phyloP scores from a whole-genome alignment of 176 grass and related monocot genomes.

The Alloteropsis semialata region DNA sequence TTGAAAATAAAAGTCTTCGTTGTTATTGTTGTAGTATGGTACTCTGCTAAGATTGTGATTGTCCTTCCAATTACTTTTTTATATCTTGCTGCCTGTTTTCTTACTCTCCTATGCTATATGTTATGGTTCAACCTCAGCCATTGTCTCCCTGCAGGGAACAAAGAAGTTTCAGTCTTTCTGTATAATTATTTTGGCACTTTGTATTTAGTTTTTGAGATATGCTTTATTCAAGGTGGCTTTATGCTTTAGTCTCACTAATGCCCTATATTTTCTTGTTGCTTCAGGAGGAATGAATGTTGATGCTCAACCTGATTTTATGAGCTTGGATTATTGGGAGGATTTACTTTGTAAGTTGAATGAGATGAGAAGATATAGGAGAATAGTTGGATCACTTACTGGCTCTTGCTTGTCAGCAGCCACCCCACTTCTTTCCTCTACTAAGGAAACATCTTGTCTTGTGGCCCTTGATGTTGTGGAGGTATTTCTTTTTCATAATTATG shows the following conservation, averaged over 20 bases:
- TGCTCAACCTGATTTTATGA: slow-evolving; percentile 39
- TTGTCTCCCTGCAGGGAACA: background rate
- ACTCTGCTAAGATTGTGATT: background rate
- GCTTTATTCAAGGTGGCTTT: background rate
- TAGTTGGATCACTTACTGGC: slow-evolving; percentile 78
- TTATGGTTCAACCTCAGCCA: background rate
- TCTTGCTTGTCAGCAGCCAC: slow-evolving; percentile 73
- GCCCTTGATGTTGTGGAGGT: slow-evolving; percentile 87
- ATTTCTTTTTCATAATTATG: slow-evolving; percentile 23
- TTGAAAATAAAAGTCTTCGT: background rate
- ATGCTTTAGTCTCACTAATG: slow-evolving; percentile 17
- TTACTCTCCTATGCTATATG: background rate
- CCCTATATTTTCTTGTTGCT: slow-evolving; percentile 9
- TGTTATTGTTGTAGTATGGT: background rate
- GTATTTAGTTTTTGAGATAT: slow-evolving; percentile 6
- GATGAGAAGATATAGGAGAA: slow-evolving; percentile 88
- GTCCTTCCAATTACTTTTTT: background rate
- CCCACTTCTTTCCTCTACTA: slow-evolving; percentile 80
- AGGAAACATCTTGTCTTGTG: slow-evolving; percentile 69
- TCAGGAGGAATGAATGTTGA: slow-evolving; percentile 46
- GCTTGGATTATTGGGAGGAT: slow-evolving; percentile 88
- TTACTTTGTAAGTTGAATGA: slow-evolving; percentile 72
- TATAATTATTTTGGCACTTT: background rate
- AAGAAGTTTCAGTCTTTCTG: background rate
- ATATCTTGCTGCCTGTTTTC: background rate